Conservation (phyloP, 257 asterid species). For the Verbena officinalis region DNA sequence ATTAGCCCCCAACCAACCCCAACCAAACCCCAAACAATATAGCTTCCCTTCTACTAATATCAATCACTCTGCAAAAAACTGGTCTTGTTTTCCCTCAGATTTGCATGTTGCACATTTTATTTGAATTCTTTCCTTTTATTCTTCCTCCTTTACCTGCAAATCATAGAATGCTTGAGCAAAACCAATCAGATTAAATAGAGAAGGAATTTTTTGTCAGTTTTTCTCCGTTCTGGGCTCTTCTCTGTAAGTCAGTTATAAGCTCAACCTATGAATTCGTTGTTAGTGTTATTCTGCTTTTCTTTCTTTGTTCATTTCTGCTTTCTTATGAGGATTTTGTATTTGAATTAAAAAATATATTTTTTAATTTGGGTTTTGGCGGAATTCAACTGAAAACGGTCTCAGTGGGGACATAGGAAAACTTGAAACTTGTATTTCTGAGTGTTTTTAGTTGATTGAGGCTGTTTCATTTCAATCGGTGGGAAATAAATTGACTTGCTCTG, state of each 20-base stretch:
- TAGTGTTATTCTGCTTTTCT: background rate
- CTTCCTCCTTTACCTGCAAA: constrained; percentile 19
- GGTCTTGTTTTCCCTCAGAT: constrained; percentile 29
- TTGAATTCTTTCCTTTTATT: background rate
- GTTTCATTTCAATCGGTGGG: constrained; percentile 13
- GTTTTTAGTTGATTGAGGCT: constrained; percentile 29
- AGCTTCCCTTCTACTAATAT: constrained; percentile 32
- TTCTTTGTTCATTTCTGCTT: background rate
- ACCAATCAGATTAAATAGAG: constrained; percentile 31
- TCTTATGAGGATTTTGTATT: background rate
- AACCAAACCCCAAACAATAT: constrained; percentile 65
- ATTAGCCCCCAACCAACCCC: constrained; percentile 47
- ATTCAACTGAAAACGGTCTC: constrained; percentile 29
- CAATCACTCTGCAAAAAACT: constrained; percentile 13
- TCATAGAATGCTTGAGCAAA: constrained; percentile 29
- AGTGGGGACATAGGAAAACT: background rate
- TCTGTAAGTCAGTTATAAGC: constrained; percentile 38
- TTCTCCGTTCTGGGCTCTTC: constrained; percentile 30
- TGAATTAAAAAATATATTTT: background rate
- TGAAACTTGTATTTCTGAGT: constrained; percentile 20
- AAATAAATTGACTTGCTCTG: constrained; percentile 16
- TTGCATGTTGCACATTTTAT: constrained; percentile 34
- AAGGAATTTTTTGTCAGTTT: constrained; percentile 15
- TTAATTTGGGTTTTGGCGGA: constrained; percentile 29
- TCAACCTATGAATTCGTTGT: background rate